Evolutionary conservation across 148 eudicot species (phyloP).

Genomic region (Hydrangea macrophylla): DNA sequence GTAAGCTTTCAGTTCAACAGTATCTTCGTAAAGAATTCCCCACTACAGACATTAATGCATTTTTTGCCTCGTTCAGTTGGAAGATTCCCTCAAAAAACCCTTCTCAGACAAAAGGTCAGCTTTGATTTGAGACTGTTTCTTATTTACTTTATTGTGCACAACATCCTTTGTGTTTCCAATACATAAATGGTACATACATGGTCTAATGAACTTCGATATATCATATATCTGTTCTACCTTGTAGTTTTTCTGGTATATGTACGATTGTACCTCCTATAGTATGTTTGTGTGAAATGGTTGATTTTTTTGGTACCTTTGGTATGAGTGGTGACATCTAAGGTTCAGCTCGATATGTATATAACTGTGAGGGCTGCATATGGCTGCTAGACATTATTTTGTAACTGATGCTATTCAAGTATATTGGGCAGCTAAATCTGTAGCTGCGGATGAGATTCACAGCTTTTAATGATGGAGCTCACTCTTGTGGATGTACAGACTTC

Average conservation of each 20-base stretch:
- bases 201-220: not conserved
- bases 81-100: constrained; percentile 55
- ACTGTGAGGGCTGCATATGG: not conserved
- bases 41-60: constrained; percentile 43
- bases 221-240: not conserved
- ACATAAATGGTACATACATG: not conserved
- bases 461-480: not conserved
- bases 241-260: not conserved
- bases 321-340: not conserved
- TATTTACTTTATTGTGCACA: not conserved
- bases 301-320: not conserved
- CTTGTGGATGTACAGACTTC: not conserved
- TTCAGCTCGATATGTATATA: not conserved
- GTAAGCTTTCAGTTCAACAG: constrained; percentile 55
- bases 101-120: constrained; percentile 42
- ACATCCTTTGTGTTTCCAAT: not conserved
- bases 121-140: not conserved
- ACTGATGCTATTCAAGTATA: not conserved
- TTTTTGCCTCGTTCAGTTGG: constrained; percentile 78
- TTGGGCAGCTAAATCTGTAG: not conserved
- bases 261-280: not conserved
- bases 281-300: not conserved
- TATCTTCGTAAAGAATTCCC: constrained; percentile 50
- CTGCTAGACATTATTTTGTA: not conserved
- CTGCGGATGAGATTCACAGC: not conserved